phyloP scores from a whole-genome alignment of 177 flowering plant species.

The Viscum album region DNA sequence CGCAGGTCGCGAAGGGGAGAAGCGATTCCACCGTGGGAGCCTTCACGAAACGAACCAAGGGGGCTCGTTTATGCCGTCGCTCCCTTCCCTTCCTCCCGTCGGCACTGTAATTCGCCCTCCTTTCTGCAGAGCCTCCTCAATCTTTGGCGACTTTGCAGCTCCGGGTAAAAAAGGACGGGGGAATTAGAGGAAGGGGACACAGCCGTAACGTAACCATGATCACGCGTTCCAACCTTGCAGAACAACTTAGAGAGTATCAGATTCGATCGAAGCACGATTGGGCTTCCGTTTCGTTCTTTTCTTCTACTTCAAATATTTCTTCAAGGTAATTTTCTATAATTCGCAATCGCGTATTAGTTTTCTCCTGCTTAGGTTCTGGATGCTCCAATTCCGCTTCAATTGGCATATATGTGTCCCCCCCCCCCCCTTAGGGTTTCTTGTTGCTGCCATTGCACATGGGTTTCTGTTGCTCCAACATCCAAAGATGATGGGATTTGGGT shows the following conservation, averaged over 20 bases:
- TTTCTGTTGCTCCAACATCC: too few species aligned
- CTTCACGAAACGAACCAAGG: constrained; percentile 12
- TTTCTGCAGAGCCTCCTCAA: constrained; percentile 8
- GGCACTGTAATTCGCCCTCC: constrained; percentile 8
- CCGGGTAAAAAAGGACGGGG: not conserved
- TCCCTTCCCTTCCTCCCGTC: not conserved
- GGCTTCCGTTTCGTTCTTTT: constrained; percentile 69
- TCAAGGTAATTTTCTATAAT: constrained; percentile 11
- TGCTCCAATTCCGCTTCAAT: not conserved
- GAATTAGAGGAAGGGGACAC: not conserved
- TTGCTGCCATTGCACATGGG: too few species aligned
- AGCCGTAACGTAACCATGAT: constrained; percentile 25
- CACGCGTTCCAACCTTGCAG: constrained; percentile 61
- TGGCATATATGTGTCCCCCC: too few species aligned
- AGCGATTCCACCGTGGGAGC: constrained; percentile 5
- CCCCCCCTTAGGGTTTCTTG: too few species aligned
- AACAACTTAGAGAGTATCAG: constrained; percentile 63
- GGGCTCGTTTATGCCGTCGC: constrained; percentile 3
- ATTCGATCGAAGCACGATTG: constrained; percentile 60
- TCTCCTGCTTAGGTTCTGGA: not conserved
- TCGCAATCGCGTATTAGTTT: not conserved
- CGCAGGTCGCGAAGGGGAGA: too few species aligned
- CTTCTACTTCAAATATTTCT: constrained; percentile 27
- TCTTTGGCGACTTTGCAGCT: not conserved
- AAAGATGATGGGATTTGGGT: too few species aligned